Evolutionary conservation across 2,329 filamentous ascomycete species (phyloP).

Genomic region (Aureobasidium sp.): DNA sequence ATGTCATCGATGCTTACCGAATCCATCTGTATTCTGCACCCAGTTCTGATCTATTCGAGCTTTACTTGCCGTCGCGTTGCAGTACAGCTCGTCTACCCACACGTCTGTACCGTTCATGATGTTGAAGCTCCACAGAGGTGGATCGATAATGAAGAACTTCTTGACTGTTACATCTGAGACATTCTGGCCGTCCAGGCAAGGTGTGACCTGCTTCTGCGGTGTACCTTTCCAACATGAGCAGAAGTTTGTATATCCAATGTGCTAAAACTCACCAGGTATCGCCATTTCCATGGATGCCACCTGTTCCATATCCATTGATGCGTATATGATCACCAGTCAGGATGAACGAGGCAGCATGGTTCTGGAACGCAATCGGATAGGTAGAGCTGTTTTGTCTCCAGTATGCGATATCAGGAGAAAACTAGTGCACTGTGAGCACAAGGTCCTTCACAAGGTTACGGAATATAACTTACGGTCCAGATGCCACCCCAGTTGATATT

Average conservation of each 20-base stretch:
- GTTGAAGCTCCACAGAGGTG: slow-evolving; percentile 46
- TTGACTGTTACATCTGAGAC: slow-evolving; percentile 45
- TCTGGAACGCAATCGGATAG: slow-evolving; percentile 47
- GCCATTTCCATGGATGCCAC: slow-evolving; percentile 48
- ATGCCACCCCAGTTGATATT: slow-evolving; percentile 44
- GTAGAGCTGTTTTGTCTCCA: slow-evolving; percentile 40
- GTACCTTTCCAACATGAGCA: slow-evolving; percentile 25
- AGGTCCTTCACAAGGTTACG: neutral
- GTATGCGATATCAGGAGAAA: slow-evolving; percentile 44
- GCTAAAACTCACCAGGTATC: slow-evolving; percentile 34
- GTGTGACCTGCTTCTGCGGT: slow-evolving; percentile 39
- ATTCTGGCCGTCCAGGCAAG: slow-evolving; percentile 45
- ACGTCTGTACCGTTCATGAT: slow-evolving; percentile 51
- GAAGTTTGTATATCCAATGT: neutral
- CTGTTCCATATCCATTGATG: slow-evolving; percentile 44
- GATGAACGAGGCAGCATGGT: slow-evolving; percentile 46
- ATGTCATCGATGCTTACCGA: slow-evolving; percentile 24
- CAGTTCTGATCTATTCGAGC: slow-evolving; percentile 33
- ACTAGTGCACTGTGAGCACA: slow-evolving; percentile 20
- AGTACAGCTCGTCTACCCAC: slow-evolving; percentile 42
- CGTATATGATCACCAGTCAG: slow-evolving; percentile 42
- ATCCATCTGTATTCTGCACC: slow-evolving; percentile 52
- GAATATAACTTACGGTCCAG: slow-evolving; percentile 34
- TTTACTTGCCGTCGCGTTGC: slow-evolving; percentile 42
- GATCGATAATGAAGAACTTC: slow-evolving; percentile 44